Conservation (phyloP, 2,329 filamentous ascomycete genomes). For the Periconia sp. region DNA sequence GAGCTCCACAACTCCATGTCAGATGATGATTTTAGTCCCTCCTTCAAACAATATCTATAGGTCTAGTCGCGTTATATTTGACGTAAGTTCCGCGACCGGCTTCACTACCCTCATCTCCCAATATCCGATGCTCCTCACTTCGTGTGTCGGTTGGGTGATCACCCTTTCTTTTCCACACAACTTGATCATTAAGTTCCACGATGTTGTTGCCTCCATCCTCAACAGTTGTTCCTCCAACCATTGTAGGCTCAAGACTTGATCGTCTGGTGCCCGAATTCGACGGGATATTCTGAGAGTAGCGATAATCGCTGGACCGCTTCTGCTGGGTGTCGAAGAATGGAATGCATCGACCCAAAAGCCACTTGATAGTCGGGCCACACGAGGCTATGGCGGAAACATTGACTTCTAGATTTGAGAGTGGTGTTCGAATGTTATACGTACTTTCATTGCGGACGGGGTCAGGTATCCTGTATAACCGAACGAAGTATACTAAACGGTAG, state of each 20-base stretch:
- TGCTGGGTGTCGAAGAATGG: conserved; percentile 5
- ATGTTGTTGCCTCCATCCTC: not conserved
- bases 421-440: conserved; percentile 8
- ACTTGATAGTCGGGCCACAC: conserved; percentile 11
- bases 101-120: not conserved
- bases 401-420: conserved; percentile 7
- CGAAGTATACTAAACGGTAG: conserved; percentile 8
- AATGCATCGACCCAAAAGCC: conserved; percentile 9
- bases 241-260: not conserved
- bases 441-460: not conserved
- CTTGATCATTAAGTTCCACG: not conserved
- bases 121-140: not conserved
- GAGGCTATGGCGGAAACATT: conserved; percentile 10
- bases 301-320: not conserved
- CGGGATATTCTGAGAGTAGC: not conserved
- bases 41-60: not conserved
- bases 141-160: not conserved
- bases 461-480: conserved; percentile 1
- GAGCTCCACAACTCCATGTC: not conserved
- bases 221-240: not conserved
- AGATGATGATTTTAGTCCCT: not conserved
- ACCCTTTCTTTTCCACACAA: not conserved
- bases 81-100: not conserved
- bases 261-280: not conserved
- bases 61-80: not conserved